These are phyloP conservation scores for Yamadazyma mexicana DNA, from an alignment of 1,139 yeast genomes.

Conservation along the genomic window DNA sequence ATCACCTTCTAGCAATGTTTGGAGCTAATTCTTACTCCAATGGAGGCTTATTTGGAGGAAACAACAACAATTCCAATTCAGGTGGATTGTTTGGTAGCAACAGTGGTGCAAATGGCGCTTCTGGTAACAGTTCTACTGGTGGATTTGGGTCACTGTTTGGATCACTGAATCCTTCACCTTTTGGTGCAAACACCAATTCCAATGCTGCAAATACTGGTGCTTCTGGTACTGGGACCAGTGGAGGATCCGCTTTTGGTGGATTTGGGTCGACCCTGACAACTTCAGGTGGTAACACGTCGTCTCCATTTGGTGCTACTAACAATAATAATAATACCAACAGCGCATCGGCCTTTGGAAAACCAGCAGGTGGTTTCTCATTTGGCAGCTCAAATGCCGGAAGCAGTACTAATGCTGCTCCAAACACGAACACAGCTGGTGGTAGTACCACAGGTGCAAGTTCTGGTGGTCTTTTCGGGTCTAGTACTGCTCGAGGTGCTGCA, in stretches of 20 bases:
- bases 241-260: conserved; percentile 15
- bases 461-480: too few relatives aligned
- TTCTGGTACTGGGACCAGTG: conserved; percentile 7
- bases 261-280: conserved; percentile 24
- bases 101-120: background rate
- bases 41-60: background rate
- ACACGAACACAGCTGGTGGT: too few relatives aligned
- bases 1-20: conserved; percentile 5
- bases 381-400: too few relatives aligned
- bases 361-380: conserved; percentile 22
- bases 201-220: background rate
- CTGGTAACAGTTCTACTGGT: conserved; percentile 1
- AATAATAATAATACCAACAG: conserved; percentile 4
- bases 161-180: background rate
- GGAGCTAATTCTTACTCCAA: conserved; percentile 7
- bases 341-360: conserved; percentile 17
- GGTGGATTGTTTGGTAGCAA: conserved; percentile 6
- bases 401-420: too few relatives aligned
- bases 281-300: conserved; percentile 22
- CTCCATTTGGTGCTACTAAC: conserved; percentile 8
- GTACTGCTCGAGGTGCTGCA: background rate
- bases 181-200: conserved; percentile 1
- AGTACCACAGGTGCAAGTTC: too few relatives aligned
- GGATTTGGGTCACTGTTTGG: conserved; percentile 4
- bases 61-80: conserved; percentile 3